Percentiles rank a stretch among this genome's conserved stretches.
Evolutionary conservation across 2,329 filamentous ascomycete species (phyloP).

Genomic region (Colletotrichum sp.): DNA sequence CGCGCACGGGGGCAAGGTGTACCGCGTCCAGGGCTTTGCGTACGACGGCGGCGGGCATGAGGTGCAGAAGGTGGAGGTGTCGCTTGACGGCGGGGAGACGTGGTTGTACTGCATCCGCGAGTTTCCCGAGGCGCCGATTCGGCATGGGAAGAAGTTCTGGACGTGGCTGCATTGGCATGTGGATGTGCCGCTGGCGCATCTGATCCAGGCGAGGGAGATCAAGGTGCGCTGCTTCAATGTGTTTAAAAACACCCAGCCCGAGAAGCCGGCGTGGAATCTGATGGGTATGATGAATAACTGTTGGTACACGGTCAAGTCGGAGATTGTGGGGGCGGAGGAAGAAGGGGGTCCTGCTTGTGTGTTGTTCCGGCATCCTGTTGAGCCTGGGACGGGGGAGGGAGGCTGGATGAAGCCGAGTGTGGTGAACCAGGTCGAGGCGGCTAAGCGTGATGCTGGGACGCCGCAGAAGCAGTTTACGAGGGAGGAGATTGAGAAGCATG

Average conservation of each 20-base stretch:
- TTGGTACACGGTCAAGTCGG: slow-evolving; percentile 50
- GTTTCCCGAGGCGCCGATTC: slow-evolving; percentile 51
- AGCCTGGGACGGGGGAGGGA: slow-evolving; percentile 44
- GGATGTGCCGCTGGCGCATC: slow-evolving; percentile 48
- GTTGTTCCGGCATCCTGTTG: slow-evolving; percentile 51
- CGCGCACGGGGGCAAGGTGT: slow-evolving; percentile 34
- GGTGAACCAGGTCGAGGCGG: slow-evolving; percentile 47
- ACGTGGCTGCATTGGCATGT: slow-evolving; percentile 59
- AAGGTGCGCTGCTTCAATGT: slow-evolving; percentile 53
- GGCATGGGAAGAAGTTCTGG: slow-evolving; percentile 60
- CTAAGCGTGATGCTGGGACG: slow-evolving; percentile 46
- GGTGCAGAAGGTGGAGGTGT: slow-evolving; percentile 54
- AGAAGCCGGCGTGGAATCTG: slow-evolving; percentile 50
- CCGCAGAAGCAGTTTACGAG: slow-evolving; percentile 57
- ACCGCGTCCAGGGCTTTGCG: slow-evolving; percentile 51
- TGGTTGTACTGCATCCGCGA: slow-evolving; percentile 39
- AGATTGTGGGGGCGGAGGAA: slow-evolving; percentile 38
- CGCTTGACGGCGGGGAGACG: slow-evolving; percentile 48
- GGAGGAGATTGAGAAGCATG: slow-evolving; percentile 58
- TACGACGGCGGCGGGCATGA: slow-evolving; percentile 56
- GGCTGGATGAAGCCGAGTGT: slow-evolving; percentile 58
- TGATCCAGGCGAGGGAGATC: slow-evolving; percentile 47
- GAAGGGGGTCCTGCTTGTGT: slow-evolving; percentile 31
- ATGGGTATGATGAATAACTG: slow-evolving; percentile 62
- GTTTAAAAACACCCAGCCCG: slow-evolving; percentile 55